These are phyloP conservation scores for Picea abies DNA, from an alignment of 83 land plant genomes.

Conservation along the genomic window DNA sequence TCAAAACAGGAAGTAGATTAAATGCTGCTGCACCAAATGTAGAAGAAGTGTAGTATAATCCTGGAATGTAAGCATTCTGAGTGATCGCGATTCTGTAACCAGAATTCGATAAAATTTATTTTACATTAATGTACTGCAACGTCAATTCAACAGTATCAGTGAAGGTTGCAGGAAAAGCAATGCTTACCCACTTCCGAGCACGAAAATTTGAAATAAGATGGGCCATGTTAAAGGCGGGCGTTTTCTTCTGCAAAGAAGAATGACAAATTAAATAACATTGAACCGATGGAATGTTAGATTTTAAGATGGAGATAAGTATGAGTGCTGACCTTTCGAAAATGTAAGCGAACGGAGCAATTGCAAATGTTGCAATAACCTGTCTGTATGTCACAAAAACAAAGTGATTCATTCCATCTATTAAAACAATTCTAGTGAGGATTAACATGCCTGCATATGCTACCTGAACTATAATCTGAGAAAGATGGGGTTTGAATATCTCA, in stretches of 20 bases:
- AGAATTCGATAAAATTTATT: neutral
- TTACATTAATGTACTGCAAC: too few relatives aligned
- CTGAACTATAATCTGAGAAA: neutral
- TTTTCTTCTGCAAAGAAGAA: neutral
- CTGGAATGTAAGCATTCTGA: neutral
- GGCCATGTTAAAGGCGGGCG: neutral
- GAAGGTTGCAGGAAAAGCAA: too few relatives aligned
- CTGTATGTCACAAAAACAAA: constrained; percentile 1
- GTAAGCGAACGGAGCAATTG: neutral
- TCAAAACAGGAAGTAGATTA: neutral
- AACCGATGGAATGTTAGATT: too few relatives aligned
- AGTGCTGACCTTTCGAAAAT: neutral
- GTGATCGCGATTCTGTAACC: neutral
- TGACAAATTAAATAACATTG: too few relatives aligned
- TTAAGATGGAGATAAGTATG: too few relatives aligned
- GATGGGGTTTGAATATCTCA: neutral
- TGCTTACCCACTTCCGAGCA: neutral
- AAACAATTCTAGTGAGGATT: neutral
- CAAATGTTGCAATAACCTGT: neutral
- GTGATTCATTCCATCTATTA: neutral
- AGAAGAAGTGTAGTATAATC: neutral
- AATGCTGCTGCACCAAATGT: neutral
- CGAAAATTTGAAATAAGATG: neutral
- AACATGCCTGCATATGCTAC: neutral
- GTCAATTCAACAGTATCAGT: too few relatives aligned